Evolutionary conservation across 2,329 filamentous ascomycete species (phyloP), one percentile per base, ranked within the genome.

Genomic region (Diaporthe sp.): DNA sequence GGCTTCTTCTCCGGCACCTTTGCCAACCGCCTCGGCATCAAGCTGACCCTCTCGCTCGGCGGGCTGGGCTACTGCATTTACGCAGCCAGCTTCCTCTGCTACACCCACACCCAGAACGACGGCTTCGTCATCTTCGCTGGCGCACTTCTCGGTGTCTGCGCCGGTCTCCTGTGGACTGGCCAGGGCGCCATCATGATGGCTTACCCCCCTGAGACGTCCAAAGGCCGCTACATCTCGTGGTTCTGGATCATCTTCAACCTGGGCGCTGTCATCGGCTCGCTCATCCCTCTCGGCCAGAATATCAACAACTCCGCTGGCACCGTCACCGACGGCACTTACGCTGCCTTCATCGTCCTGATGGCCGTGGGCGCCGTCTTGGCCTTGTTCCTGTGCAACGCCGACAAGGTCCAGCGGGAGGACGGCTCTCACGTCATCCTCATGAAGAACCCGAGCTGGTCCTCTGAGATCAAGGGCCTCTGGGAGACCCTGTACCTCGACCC

Each of bases 221-320:
- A 98, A 88, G 96, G 96, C 60, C 92, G 93, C 76, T 98, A 95
- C 84, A 98, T 98, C 83, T 94, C 94, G 76, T 92, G 92, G 87
- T 98, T 98, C 86, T 98, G 96, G 96, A 92, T 95, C 83, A 97
- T 98, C 81, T 98, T 98, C 89, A 98, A 98, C 85, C 84, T 96
- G 76, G 96, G 96, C 79, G 95, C 92, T 80, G 95, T 98, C 77
- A 95, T 98, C 83, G 96, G 96, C 77, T 92, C 93, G 81, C 84
- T 93, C 80, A 94, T 95, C 77, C 93, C 93, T n/a, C 89, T 95
- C 6, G 93, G 89, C 77, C 89, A 94, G 83, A 94, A 94, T 85
- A 89, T 94, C 81, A 83, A 94, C 85, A 89, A 86, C 76, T 88
- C 83, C 19, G 84, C 73, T 75, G 83, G 83, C 62, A 86, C 86